Conservation (phyloP, 2,329 filamentous ascomycete genomes). For the Colletotrichum tropicicola region DNA sequence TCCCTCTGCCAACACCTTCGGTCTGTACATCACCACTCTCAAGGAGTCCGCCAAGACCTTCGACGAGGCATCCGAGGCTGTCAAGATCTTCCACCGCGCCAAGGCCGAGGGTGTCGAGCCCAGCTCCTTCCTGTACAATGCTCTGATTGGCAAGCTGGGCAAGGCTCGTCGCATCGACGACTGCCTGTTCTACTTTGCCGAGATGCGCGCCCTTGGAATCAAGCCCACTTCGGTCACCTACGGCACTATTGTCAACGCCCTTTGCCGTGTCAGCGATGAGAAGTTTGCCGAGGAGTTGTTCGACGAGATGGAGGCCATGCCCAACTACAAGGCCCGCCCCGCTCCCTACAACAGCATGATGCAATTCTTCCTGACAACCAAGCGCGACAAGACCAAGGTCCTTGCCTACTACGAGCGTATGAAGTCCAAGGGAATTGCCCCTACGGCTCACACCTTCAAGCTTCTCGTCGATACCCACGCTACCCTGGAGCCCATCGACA, state of each 20-base stretch:
- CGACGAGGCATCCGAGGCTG: slow-evolving; percentile 94
- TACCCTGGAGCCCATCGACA: slow-evolving; percentile 89
- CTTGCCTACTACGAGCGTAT: slow-evolving; percentile 95
- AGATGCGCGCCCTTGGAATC: slow-evolving; percentile 93
- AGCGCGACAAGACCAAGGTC: slow-evolving; percentile 94
- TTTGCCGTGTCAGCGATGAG: slow-evolving; percentile 96
- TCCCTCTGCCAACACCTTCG: slow-evolving; percentile 96
- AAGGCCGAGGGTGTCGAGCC: slow-evolving; percentile 94
- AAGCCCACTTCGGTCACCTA: slow-evolving; percentile 98
- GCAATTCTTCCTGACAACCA: slow-evolving; percentile 98
- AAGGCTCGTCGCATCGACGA: slow-evolving; percentile 98
- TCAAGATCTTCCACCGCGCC: slow-evolving; percentile 96
- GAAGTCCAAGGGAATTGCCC: slow-evolving; percentile 84
- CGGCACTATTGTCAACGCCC: slow-evolving; percentile 95
- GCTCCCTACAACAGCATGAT: slow-evolving; percentile 99
- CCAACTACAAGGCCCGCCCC: slow-evolving; percentile 97
- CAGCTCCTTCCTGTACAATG: slow-evolving; percentile 97
- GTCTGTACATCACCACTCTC: slow-evolving; percentile 98
- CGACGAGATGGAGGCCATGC: slow-evolving; percentile 98
- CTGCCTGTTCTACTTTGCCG: slow-evolving; percentile 96
- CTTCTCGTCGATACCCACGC: slow-evolving; percentile 95
- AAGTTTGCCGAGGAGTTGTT: slow-evolving; percentile 98
- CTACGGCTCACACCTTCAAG: slow-evolving; percentile 97
- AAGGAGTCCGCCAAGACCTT: slow-evolving; percentile 98
- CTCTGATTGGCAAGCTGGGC: slow-evolving; percentile 95